Conservation (phyloP, 352 stramenopile genomes). For the Blastocystis sp. region DNA sequence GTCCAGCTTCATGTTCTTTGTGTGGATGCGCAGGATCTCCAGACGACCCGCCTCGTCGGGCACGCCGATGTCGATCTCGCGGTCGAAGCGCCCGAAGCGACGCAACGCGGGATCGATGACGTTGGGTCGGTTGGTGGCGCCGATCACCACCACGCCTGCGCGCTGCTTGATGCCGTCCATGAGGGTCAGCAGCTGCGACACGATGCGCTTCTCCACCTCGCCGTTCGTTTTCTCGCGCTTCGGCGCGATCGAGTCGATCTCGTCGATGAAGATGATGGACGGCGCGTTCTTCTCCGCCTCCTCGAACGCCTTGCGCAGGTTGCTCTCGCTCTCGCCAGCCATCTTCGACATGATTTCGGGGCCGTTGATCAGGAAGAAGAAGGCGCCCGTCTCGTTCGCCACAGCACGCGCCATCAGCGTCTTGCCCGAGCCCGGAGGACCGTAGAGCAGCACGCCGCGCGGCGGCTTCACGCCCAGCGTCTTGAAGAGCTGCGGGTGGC, state of each 20-base stretch:
- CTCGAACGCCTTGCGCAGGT: slow-evolving; percentile 95
- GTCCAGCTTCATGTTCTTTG: slow-evolving; percentile 98
- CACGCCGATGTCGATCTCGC: slow-evolving; percentile 98
- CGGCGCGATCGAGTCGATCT: slow-evolving; percentile 97
- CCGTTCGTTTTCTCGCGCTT: slow-evolving; percentile 99
- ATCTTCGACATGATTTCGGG: slow-evolving; percentile 99
- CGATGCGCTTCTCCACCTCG: slow-evolving; percentile 97
- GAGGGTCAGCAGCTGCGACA: slow-evolving; percentile 95
- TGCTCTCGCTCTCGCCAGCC: slow-evolving; percentile 89
- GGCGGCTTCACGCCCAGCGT: slow-evolving; percentile 98
- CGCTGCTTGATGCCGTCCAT: slow-evolving; percentile 96
- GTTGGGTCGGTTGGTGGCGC: slow-evolving; percentile 98
- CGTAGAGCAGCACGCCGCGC: slow-evolving; percentile 97
- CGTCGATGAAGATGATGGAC: slow-evolving; percentile 99
- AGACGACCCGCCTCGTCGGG: slow-evolving; percentile 97
- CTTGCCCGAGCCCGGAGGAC: slow-evolving; percentile 95
- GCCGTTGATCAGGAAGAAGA: slow-evolving; percentile 99
- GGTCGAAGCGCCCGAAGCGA: slow-evolving; percentile 97
- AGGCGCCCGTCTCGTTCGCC: slow-evolving; percentile 97
- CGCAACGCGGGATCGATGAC: slow-evolving; percentile 95
- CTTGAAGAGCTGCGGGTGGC: slow-evolving; percentile 97
- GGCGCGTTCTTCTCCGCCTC: slow-evolving; percentile 98
- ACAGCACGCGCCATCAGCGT: slow-evolving; percentile 97
- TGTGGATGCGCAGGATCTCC: slow-evolving; percentile 99
- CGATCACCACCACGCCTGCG: slow-evolving; percentile 93